These are phyloP conservation scores for Truncatella angustata DNA, from an alignment of 2,329 filamentous ascomycete species.

Conservation along the genomic window DNA sequence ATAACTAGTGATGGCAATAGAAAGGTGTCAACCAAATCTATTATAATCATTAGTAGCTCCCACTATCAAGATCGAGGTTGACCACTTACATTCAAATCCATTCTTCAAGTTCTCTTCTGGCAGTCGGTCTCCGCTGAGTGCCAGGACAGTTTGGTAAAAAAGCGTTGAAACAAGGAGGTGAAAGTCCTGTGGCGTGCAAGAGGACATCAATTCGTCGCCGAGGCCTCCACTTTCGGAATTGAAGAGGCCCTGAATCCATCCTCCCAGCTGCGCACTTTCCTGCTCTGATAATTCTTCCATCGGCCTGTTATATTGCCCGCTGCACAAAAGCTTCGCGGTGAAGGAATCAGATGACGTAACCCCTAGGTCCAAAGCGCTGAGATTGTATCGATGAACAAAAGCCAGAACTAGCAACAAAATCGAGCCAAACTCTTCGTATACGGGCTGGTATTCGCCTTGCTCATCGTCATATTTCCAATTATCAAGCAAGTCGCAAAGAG, in stretches of 20 bases:
- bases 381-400: constrained; percentile 72
- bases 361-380: constrained; percentile 64
- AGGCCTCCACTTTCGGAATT: constrained; percentile 71
- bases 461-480: constrained; percentile 81
- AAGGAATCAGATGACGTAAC: constrained; percentile 60
- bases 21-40: constrained; percentile 76
- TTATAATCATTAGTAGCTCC: constrained; percentile 13
- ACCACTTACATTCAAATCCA: constrained; percentile 68
- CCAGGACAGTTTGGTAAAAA: constrained; percentile 72
- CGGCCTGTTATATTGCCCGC: constrained; percentile 55
- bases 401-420: constrained; percentile 72
- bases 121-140: constrained; percentile 63
- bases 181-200: constrained; percentile 79
- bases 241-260: constrained; percentile 78
- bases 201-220: constrained; percentile 77
- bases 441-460: constrained; percentile 78
- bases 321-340: constrained; percentile 62
- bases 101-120: constrained; percentile 69
- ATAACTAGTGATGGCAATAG: constrained; percentile 75
- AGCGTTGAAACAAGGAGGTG: constrained; percentile 75
- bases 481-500: constrained; percentile 73
- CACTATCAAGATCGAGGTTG: constrained; percentile 12
- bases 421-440: constrained; percentile 83
- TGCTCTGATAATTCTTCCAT: constrained; percentile 61
- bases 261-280: constrained; percentile 64